These are phyloP conservation scores for Pythium phragmitis DNA, from an alignment of 352 stramenopile species.

Conservation along the genomic window DNA sequence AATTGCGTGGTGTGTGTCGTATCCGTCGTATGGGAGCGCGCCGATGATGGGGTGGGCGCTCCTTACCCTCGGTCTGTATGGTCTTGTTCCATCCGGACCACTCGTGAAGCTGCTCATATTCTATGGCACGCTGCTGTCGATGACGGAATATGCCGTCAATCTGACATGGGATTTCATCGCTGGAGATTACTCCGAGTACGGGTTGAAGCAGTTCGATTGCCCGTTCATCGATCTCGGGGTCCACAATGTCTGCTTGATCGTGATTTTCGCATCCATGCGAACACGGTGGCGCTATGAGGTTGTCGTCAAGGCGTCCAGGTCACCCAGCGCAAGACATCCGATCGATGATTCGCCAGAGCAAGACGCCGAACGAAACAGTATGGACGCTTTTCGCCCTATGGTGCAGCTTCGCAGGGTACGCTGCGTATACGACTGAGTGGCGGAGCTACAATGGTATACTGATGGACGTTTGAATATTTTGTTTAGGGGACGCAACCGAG, in stretches of 20 bases:
- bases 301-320: conserved; percentile 42
- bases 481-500: conserved; percentile 48
- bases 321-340: neutral
- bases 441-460: neutral
- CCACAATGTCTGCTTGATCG: conserved; percentile 72
- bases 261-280: conserved; percentile 81
- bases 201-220: conserved; percentile 69
- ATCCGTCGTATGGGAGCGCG: conserved; percentile 75
- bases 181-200: conserved; percentile 53
- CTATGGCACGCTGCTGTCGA: conserved; percentile 53
- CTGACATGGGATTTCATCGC: conserved; percentile 54
- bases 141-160: conserved; percentile 69
- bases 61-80: conserved; percentile 67
- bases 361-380: conserved; percentile 23
- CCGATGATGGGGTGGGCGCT: conserved; percentile 66
- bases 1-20: conserved; percentile 79
- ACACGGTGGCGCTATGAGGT: conserved; percentile 75
- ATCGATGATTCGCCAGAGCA: neutral
- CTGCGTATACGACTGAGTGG: neutral
- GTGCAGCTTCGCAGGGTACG: conserved; percentile 21
- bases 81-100: conserved; percentile 28
- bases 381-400: conserved; percentile 23
- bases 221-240: conserved; percentile 71
- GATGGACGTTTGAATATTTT: neutral
- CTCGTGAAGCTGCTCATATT: conserved; percentile 66